A percentile compares a stretch with the other conserved stretches of the same genome.
phyloP scores from a whole-genome alignment of 108 stramenopile species.

The Nitzschia sp. region DNA sequence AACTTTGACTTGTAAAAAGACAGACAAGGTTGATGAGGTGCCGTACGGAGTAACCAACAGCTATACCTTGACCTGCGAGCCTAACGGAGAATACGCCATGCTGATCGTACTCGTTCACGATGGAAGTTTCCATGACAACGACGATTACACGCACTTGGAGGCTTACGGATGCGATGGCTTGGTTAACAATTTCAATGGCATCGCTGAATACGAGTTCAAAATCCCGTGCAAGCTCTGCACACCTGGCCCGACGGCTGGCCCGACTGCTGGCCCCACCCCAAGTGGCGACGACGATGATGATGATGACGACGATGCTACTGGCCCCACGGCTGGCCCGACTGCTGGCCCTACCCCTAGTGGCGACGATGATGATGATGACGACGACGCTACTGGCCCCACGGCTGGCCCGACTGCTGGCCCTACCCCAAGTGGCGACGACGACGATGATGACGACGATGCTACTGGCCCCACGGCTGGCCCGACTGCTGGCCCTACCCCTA shows the following conservation, averaged over 20 bases:
- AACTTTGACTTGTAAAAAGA: neutral
- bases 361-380: too few species aligned
- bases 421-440: neutral
- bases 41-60: neutral
- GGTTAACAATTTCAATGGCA: neutral
- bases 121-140: neutral
- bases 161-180: neutral
- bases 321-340: neutral
- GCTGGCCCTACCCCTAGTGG: neutral
- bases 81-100: neutral
- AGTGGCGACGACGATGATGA: too few species aligned
- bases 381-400: neutral
- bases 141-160: neutral
- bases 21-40: neutral
- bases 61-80: neutral
- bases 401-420: neutral
- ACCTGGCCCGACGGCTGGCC: conserved; percentile 4
- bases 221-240: neutral
- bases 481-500: neutral
- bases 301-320: too few species aligned
- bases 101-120: neutral
- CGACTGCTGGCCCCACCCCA: neutral
- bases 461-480: conserved; percentile 3
- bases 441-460: neutral
- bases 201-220: neutral